Evolutionary conservation across 2,329 filamentous ascomycete genomes (phyloP).

Genomic region (Fusarium cicatricum): DNA sequence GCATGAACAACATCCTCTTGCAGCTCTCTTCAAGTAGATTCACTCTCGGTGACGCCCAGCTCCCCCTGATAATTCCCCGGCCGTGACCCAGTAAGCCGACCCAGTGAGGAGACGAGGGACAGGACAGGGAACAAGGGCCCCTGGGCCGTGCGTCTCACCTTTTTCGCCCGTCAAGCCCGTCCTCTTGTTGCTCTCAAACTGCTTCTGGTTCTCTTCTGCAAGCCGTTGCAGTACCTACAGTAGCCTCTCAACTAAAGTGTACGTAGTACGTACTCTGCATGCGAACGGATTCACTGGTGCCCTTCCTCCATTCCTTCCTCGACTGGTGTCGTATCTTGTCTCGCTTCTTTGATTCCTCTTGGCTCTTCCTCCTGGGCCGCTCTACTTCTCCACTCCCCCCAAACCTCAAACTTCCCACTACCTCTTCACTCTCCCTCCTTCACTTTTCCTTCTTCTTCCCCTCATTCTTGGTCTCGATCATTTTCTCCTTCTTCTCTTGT

Average conservation of each 20-base stretch:
- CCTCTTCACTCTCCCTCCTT: slow-evolving; percentile 31
- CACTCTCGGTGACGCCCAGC: neutral
- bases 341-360: slow-evolving; percentile 31
- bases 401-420: slow-evolving; percentile 24
- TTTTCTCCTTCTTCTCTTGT: slow-evolving; percentile 26
- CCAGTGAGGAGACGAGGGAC: slow-evolving; percentile 25
- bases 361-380: slow-evolving; percentile 15
- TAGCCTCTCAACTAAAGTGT: slow-evolving; percentile 24
- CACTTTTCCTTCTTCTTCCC: slow-evolving; percentile 19
- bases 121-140: slow-evolving; percentile 23
- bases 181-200: neutral
- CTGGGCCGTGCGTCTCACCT: slow-evolving; percentile 31
- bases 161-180: slow-evolving; percentile 22
- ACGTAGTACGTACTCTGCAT: slow-evolving; percentile 7
- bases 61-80: slow-evolving; percentile 23
- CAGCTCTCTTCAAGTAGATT: too few species aligned
- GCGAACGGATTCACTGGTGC: slow-evolving; percentile 8
- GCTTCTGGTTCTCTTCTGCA: slow-evolving; percentile 24
- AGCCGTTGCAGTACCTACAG: neutral
- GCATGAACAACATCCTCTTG: neutral
- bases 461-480: slow-evolving; percentile 17
- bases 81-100: slow-evolving; percentile 6
- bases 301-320: slow-evolving; percentile 30
- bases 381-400: slow-evolving; percentile 30
- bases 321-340: slow-evolving; percentile 38